Evolutionary conservation across 2,329 filamentous ascomycete species (phyloP), one percentile per base, ranked within the genome.

Genomic region (Cryphonectria parasitica): DNA sequence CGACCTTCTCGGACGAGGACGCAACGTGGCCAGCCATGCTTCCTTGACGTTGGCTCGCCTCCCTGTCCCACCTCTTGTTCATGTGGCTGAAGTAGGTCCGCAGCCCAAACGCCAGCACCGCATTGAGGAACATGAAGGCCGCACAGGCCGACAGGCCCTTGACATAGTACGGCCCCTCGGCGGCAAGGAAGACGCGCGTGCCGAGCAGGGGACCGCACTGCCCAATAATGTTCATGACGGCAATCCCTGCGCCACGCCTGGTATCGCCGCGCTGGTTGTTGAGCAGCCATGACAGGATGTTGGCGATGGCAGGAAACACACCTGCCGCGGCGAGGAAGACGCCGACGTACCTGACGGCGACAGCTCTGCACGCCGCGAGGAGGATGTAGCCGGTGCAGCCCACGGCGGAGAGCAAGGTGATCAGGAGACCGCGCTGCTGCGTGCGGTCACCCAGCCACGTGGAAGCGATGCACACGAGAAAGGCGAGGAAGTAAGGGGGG

Each of bases 211-310:
- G 88, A 0, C 89, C 88, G 72, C 87, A 88, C 77, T 90, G 90
- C 0, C 90, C 90, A 31, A 90, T 80, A 39, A 89, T 74, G 74
- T 90, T 90, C 67, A 91, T 79, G 45, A 92, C 79, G 2, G 88
- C 86, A 65, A 92, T 88, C 7, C 88, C 88, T 25, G 87, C 86
- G 19, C 90, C 91, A 22, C 89, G 83, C 70, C 89, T 87, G 0
- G 88, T 90, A 76, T 91, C 90, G 52, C 83, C 88, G 19, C 90
- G 90, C 78, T 92, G 90, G 77, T 92, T 92, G 77, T 92, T 89
- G 45, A 90, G 79, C 22, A 90, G 87, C 91, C 91, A 93, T 0
- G 91, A 89, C 22, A 93, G 82, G 31, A 91, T 89, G 74, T 92
- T 90, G 1, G 87, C 86, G 73, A 93, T 91, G 22, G 85, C 85